Conservation (phyloP, 768 basidiomycete genomes). For the Gautieria morchelliformis region DNA sequence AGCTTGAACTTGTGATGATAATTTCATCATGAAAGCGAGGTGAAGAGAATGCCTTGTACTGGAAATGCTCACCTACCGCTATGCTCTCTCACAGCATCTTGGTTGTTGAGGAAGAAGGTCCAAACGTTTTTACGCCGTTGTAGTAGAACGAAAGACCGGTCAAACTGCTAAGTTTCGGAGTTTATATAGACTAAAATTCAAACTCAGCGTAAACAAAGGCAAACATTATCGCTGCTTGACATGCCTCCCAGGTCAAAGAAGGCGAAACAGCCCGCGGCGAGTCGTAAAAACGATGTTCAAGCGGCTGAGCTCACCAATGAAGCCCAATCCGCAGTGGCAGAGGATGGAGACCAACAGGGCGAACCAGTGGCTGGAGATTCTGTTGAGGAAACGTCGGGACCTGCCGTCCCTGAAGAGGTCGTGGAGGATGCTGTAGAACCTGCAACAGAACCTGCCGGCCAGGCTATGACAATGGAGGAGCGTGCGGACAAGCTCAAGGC, state of each 20-base stretch:
- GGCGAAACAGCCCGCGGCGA: constrained; percentile 10
- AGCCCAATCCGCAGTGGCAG: constrained; percentile 3
- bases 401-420: too few species aligned
- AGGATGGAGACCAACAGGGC: constrained; percentile 3
- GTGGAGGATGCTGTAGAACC: too few species aligned
- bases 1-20: constrained; percentile 10
- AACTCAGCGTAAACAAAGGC: not conserved
- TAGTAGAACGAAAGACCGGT: not conserved
- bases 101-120: too few species aligned
- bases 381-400: not conserved
- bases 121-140: too few species aligned
- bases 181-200: not conserved
- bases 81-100: too few species aligned
- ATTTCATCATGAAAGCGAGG: constrained; percentile 4
- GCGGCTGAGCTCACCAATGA: constrained; percentile 5
- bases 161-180: not conserved
- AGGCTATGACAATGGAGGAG: constrained; percentile 51
- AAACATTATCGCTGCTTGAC: not conserved
- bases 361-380: not conserved
- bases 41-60: not conserved
- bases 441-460: constrained; percentile 1
- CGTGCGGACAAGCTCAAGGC: constrained; percentile 69
- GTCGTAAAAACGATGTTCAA: not conserved
- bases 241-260: constrained; percentile 12
- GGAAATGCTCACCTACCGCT: not conserved